Evolutionary conservation across 768 basidiomycete species (phyloP), one percentile per base, ranked within the genome.

Genomic region (Rhodotorula kratochvilovae): DNA sequence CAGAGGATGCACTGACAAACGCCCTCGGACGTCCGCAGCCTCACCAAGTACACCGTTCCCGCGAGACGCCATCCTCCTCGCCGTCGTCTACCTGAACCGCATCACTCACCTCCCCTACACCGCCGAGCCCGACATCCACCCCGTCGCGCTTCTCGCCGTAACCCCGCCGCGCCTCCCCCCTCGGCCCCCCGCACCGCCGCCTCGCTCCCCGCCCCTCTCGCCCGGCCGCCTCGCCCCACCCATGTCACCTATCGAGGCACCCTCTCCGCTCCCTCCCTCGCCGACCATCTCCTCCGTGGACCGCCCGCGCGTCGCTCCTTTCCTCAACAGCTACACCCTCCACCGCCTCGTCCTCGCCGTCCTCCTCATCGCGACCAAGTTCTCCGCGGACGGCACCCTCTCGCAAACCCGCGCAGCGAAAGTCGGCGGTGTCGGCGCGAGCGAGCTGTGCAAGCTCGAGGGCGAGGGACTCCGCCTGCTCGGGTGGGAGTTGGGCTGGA

Each of bases 1-100:
- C 48, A 29, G 29, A 35, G 31, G 25, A 42, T 7, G 6, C 36
- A 35, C 60, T 10, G 6, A 12, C 29, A 35, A 16, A 46, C 50
- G 46, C 7, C 50, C n/a, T n/a, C n/a, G n/a, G 25, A 39, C n/a
- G 2, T 16, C 25, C 46, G 36, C 63, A 76, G 76, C 19, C 53
- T 77, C 35, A 60, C 60, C 1, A 53, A 67, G n/a, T 69, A 64
- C 61, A 73, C 76, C 76, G 25, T 72, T 67, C 61, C 72, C 74
- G 21, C 63, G 72, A 5, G 76, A 77, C 57, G 72, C 74, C 51
- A 5, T 77, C n/a, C 35, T 77, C 19, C 64, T 77, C 31, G 70
- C 68, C 35, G 51, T 70, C 31, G 65, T 75, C 53, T 77, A 75
- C 68, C 61, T 77, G 55, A 71, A 77, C 64, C 67, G 74, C 29